These are phyloP conservation scores for Alternaria metachromatica DNA, from an alignment of 2,329 filamentous ascomycete genomes.

Conservation along the genomic window DNA sequence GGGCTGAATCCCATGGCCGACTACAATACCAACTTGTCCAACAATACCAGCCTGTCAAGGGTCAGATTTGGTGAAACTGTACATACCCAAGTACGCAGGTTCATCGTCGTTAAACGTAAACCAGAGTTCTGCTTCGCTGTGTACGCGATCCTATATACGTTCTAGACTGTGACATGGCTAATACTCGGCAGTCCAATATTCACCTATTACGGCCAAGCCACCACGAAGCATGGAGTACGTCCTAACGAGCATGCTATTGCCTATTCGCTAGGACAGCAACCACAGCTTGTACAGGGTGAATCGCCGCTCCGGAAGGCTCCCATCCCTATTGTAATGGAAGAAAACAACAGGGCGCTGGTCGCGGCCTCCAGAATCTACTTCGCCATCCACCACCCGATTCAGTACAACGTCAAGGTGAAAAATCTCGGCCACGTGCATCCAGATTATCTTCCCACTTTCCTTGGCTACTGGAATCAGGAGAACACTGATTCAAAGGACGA, in stretches of 20 bases:
- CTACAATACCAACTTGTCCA: constrained; percentile 12
- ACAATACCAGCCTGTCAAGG: constrained; percentile 7
- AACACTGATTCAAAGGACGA: neutral
- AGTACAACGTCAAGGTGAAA: constrained; percentile 8
- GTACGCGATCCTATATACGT: rapidly evolving
- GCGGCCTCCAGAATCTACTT: neutral
- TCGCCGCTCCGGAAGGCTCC: neutral
- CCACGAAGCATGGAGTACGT: neutral
- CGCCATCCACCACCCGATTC: constrained; percentile 7
- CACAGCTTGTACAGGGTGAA: neutral
- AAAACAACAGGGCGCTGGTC: neutral
- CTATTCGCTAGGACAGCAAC: neutral
- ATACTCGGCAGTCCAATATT: neutral
- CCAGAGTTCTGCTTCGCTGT: constrained; percentile 20
- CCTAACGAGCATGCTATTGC: constrained; percentile 4
- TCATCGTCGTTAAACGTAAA: constrained; percentile 13
- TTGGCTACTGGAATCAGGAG: constrained; percentile 7
- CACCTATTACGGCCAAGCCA: neutral
- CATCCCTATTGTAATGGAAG: neutral
- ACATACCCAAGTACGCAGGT: constrained; percentile 19
- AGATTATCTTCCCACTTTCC: neutral
- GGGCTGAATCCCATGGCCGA: neutral
- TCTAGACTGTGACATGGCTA: neutral
- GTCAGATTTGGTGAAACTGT: constrained; percentile 9
- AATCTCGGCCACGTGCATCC: neutral